These are phyloP conservation scores for Melastoma malabathricum DNA, from an alignment of 345 rosid species.

Conservation along the genomic window DNA sequence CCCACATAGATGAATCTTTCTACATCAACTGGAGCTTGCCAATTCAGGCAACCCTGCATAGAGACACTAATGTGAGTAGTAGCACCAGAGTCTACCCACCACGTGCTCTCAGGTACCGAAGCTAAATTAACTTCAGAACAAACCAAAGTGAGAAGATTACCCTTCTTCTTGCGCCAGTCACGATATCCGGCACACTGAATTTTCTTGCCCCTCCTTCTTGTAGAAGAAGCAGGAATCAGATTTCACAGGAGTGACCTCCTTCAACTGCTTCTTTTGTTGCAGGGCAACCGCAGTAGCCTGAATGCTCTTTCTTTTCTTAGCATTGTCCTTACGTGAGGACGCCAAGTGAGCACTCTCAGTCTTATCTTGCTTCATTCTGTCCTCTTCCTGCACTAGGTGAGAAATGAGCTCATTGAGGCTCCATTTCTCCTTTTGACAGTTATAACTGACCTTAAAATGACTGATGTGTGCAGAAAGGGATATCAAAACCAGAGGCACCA, in stretches of 20 bases:
- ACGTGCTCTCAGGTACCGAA: constrained; percentile 6
- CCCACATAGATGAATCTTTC: no score
- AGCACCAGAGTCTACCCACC: constrained; percentile 6
- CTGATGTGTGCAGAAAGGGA: constrained; percentile 5
- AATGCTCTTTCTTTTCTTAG: neutral
- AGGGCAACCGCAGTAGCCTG: neutral
- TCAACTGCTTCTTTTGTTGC: neutral
- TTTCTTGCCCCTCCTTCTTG: neutral
- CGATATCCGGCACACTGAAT: no score
- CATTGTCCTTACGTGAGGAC: neutral
- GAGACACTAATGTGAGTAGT: no score
- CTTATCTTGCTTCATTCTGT: no score
- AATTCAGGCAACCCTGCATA: no score
- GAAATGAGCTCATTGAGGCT: no score
- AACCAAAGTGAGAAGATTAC: constrained; percentile 4
- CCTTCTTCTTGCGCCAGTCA: constrained; percentile 5
- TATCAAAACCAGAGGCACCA: constrained; percentile 10
- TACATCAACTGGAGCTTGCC: neutral
- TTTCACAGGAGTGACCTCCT: neutral
- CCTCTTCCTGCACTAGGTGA: no score
- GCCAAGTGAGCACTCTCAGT: no score
- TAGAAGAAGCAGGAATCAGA: neutral
- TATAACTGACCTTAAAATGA: neutral
- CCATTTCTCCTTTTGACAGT: no score
- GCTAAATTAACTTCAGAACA: constrained; percentile 6